phyloP scores from a whole-genome alignment of 805 yeast genomes.

The Kuraishia molischiana region DNA sequence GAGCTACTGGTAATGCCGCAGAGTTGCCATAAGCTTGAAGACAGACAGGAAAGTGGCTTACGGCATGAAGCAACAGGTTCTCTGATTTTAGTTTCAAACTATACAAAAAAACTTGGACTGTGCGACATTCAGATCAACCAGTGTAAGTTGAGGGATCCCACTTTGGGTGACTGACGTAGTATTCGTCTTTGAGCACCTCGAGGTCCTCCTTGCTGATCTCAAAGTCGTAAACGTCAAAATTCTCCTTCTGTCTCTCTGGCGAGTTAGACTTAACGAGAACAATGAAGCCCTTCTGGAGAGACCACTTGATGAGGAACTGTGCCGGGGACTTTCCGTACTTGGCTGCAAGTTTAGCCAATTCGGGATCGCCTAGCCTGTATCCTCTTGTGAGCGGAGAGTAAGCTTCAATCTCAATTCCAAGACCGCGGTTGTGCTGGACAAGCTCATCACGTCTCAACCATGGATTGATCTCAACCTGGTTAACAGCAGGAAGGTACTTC shows the following conservation, averaged over 20 bases:
- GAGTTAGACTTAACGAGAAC: conserved; percentile 22
- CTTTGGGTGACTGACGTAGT: conserved; percentile 17
- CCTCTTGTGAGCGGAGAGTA: conserved; percentile 60
- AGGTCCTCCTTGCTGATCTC: conserved; percentile 26
- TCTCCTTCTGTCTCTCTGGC: conserved; percentile 21
- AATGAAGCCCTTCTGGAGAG: conserved; percentile 51
- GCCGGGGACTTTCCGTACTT: conserved; percentile 40
- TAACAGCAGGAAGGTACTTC: conserved; percentile 31
- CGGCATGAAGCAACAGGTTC: too few species aligned
- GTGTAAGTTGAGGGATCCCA: conserved; percentile 25
- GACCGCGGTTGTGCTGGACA: conserved; percentile 28
- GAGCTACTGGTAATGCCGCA: too few species aligned
- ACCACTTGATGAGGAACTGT: conserved; percentile 62
- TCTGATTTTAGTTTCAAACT: too few species aligned
- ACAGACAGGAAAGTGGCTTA: too few species aligned
- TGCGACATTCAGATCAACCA: too few species aligned
- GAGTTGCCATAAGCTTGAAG: too few species aligned
- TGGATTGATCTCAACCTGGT: conserved; percentile 42
- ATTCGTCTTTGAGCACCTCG: conserved; percentile 23
- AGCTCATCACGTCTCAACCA: conserved; percentile 38
- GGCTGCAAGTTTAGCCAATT: conserved; percentile 30
- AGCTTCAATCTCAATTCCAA: conserved; percentile 47
- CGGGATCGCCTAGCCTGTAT: conserved; percentile 30
- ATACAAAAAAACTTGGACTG: too few species aligned
- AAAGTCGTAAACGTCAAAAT: conserved; percentile 26